Conservation (phyloP, 441 rosid genomes). For the Brassica balearica region DNA sequence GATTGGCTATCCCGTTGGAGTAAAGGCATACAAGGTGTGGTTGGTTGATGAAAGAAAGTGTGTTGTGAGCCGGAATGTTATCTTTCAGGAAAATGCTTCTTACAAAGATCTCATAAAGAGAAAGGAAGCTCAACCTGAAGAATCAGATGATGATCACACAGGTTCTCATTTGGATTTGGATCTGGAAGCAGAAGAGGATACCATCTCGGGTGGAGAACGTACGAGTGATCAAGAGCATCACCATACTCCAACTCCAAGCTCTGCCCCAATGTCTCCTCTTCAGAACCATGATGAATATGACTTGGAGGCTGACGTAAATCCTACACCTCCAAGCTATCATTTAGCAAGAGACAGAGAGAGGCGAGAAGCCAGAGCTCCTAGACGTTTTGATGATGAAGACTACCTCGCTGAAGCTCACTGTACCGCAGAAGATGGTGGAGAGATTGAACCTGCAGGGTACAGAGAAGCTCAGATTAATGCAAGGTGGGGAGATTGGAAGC, state of each 20-base stretch:
- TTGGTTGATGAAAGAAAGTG: no score
- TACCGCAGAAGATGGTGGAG: not conserved
- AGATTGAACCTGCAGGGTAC: not conserved
- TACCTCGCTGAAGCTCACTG: no score
- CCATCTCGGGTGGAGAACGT: not conserved
- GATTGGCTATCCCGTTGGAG: not conserved
- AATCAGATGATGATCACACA: not conserved
- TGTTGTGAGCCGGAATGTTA: not conserved
- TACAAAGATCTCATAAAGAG: no score
- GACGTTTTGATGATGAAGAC: no score
- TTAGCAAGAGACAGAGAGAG: not conserved
- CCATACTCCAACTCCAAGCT: no score
- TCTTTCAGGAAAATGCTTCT: not conserved
- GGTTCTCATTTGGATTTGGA: not conserved
- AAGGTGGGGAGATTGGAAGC: not conserved
- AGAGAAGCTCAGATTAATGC: not conserved
- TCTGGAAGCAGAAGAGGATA: not conserved
- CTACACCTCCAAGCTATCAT: not conserved
- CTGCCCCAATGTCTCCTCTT: no score
- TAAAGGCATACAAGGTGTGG: not conserved
- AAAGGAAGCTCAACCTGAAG: not conserved
- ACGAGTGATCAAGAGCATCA: no score
- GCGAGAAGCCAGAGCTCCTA: not conserved
- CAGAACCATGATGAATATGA: no score
- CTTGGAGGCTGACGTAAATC: no score